phyloP scores from a whole-genome alignment of 1,139 yeast species.

The Candida pseudoviswanathii region DNA sequence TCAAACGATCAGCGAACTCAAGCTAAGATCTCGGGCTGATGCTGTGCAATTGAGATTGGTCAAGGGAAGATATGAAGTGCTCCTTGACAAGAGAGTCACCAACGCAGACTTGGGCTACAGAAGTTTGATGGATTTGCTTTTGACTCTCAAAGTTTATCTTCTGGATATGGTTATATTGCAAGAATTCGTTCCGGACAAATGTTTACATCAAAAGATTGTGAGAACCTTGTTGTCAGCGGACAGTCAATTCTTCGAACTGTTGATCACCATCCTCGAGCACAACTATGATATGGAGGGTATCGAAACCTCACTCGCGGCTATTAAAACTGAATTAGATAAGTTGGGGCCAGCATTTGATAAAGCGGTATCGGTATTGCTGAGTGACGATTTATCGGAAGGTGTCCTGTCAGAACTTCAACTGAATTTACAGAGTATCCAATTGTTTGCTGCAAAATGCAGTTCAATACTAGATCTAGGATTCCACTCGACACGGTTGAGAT shows the following conservation, averaged over 20 bases:
- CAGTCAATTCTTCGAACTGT: conserved; percentile 1
- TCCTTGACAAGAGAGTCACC: conserved; percentile 1
- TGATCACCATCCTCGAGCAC: conserved; percentile 3
- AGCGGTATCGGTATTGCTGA: neutral
- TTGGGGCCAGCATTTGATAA: neutral
- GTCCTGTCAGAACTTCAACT: conserved; percentile 3
- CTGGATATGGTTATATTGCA: conserved; percentile 7
- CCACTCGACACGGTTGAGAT: neutral
- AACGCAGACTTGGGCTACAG: neutral
- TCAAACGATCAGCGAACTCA: conserved; percentile 10
- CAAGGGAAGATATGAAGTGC: conserved; percentile 6
- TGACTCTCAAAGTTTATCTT: conserved; percentile 1
- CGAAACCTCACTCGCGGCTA: neutral
- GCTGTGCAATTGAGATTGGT: conserved; percentile 9
- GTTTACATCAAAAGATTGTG: conserved; percentile 3
- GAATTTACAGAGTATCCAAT: neutral
- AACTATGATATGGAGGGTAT: conserved; percentile 3
- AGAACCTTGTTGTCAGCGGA: neutral
- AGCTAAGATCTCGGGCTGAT: conserved; percentile 9
- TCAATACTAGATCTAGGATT: neutral
- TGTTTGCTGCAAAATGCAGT: neutral
- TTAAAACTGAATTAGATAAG: neutral
- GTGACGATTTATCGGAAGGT: neutral
- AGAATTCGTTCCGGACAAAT: neutral
- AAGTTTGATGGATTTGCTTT: conserved; percentile 4